Percentiles rank a stretch among this genome's conserved stretches.
phyloP scores from a whole-genome alignment of 441 rosid genomes.

The Pelargonium fulgidum region DNA sequence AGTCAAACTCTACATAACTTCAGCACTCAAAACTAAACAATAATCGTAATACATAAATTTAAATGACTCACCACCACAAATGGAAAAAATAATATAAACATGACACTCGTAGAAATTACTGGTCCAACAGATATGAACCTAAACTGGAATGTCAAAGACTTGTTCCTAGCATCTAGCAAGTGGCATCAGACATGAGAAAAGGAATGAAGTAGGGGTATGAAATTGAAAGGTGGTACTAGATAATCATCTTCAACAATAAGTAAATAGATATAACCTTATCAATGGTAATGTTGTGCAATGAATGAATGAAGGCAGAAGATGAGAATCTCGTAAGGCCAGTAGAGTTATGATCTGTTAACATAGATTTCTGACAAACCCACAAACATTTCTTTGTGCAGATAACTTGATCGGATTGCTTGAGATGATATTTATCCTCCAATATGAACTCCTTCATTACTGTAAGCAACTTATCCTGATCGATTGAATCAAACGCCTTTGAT shows the following conservation, averaged over 20 bases:
- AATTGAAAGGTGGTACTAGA: neutral
- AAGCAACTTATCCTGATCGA: constrained; percentile 66
- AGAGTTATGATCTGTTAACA: constrained; percentile 23
- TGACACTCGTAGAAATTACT: neutral
- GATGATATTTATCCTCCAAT: constrained; percentile 37
- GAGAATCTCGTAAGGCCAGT: constrained; percentile 26
- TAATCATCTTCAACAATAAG: neutral
- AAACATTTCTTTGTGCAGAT: constrained; percentile 38
- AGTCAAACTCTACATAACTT: too few relatives aligned
- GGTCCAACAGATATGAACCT: neutral
- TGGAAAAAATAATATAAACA: neutral
- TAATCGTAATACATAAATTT: too few relatives aligned
- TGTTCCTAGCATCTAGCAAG: constrained; percentile 11
- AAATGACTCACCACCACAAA: too few relatives aligned
- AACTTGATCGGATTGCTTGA: constrained; percentile 46
- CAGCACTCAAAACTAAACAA: too few relatives aligned
- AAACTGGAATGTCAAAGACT: neutral
- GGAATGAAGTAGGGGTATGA: constrained; percentile 5
- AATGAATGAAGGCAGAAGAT: constrained; percentile 35
- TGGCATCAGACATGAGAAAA: constrained; percentile 11
- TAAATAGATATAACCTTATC: constrained; percentile 7
- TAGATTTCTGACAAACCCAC: constrained; percentile 38
- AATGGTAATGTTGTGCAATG: constrained; percentile 36
- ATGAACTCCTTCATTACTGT: constrained; percentile 44
- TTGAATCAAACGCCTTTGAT: constrained; percentile 77